phyloP scores from a whole-genome alignment of 176 grass and related monocot genomes.

The Rhynchospora pubera region DNA sequence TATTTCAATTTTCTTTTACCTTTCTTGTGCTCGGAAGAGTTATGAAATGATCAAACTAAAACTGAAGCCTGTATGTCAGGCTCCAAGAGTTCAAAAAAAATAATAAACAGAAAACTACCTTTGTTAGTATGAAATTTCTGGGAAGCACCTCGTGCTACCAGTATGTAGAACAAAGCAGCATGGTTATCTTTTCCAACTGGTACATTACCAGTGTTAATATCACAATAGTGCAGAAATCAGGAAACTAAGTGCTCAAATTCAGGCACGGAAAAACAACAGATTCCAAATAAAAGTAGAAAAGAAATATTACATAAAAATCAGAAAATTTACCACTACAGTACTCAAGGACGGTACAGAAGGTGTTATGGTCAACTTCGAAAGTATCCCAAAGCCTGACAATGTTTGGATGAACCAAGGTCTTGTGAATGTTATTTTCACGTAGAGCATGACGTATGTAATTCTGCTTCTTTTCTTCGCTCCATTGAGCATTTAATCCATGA shows the following conservation, averaged over 20 bases:
- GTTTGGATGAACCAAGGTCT: slow-evolving; percentile 92
- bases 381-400: slow-evolving; percentile 98
- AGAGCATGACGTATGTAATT: slow-evolving; percentile 97
- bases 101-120: background rate
- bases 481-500: slow-evolving; percentile 94
- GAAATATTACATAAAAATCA: background rate
- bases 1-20: background rate
- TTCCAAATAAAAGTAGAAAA: slow-evolving; percentile 14
- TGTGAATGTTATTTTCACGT: slow-evolving; percentile 99
- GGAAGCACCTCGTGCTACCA: background rate
- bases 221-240: background rate
- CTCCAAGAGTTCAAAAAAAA: background rate
- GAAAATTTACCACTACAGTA: slow-evolving; percentile 84
- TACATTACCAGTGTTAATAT: background rate
- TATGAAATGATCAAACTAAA: background rate
- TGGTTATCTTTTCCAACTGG: background rate
- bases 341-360: slow-evolving; percentile 96
- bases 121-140: background rate
- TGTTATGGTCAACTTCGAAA: slow-evolving; percentile 97
- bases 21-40: background rate
- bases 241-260: background rate
- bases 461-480: slow-evolving; percentile 98
- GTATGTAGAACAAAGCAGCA: background rate
- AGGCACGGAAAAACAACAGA: background rate
- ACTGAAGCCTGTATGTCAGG: background rate